Evolutionary conservation across 2,329 filamentous ascomycete species (phyloP).

Genomic region (Lachnellula hyalina): DNA sequence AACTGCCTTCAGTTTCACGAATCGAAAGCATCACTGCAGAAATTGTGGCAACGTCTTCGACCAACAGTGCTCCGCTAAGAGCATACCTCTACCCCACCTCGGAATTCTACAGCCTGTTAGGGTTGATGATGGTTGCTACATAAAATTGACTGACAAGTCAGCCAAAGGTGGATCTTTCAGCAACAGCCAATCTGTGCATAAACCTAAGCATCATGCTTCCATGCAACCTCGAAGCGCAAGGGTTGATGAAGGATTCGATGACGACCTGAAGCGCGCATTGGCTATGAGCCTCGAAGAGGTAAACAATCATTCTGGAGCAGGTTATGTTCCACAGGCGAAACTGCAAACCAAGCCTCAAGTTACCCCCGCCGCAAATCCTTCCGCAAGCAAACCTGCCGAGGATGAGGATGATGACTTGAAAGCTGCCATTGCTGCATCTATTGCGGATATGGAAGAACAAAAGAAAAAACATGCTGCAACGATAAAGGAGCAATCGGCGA

Average conservation of each 20-base stretch:
- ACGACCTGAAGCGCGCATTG: slow-evolving; percentile 86
- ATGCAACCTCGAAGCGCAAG: slow-evolving; percentile 91
- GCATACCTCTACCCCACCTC: slow-evolving; percentile 80
- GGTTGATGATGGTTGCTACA: slow-evolving; percentile 93
- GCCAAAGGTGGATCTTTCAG: slow-evolving; percentile 36
- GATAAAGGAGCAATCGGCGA: slow-evolving; percentile 71
- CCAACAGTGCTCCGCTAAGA: slow-evolving; percentile 88
- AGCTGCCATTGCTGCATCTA: slow-evolving; percentile 88
- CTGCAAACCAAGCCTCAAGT: slow-evolving; percentile 32
- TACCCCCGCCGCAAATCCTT: slow-evolving; percentile 33
- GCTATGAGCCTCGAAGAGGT: slow-evolving; percentile 97
- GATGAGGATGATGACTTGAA: slow-evolving; percentile 92
- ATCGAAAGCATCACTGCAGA: slow-evolving; percentile 95
- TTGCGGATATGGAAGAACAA: slow-evolving; percentile 97
- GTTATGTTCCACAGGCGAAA: slow-evolving; percentile 64
- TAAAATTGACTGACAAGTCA: slow-evolving; percentile 78
- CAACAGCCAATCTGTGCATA: slow-evolving; percentile 47
- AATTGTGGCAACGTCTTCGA: slow-evolving; percentile 99
- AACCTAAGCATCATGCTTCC: slow-evolving; percentile 56
- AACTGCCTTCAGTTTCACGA: slow-evolving; percentile 93
- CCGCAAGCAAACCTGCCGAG: slow-evolving; percentile 51
- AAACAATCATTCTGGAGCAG: slow-evolving; percentile 63
- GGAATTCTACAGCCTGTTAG: slow-evolving; percentile 87
- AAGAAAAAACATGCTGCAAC: slow-evolving; percentile 84
- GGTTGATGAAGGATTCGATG: slow-evolving; percentile 86